phyloP scores from a whole-genome alignment of 164 flowering plant species.

The Vitis labrusca region DNA sequence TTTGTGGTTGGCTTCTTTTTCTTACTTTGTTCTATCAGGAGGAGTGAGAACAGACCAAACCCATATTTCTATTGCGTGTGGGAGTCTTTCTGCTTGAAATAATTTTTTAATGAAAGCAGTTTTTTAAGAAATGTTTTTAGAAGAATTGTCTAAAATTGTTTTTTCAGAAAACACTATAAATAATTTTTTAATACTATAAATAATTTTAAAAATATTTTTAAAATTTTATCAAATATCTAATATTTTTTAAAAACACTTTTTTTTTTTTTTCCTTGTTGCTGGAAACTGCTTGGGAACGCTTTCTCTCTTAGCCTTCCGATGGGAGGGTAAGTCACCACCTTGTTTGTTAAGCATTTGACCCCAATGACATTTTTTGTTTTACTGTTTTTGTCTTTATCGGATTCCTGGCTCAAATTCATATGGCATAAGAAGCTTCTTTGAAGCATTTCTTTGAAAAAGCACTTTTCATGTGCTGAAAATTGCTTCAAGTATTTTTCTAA shows the following conservation, averaged over 20 bases:
- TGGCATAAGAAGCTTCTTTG: slow-evolving; percentile 53
- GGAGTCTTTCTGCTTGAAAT: too few species aligned
- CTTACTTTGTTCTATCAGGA: slow-evolving; percentile 22
- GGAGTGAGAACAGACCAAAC: slow-evolving; percentile 16
- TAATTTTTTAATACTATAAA: too few species aligned
- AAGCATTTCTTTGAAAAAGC: too few species aligned
- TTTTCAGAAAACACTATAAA: too few species aligned
- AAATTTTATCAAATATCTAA: too few species aligned
- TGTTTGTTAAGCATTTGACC: slow-evolving; percentile 75
- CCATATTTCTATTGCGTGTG: slow-evolving; percentile 30
- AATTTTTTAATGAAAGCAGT: too few species aligned
- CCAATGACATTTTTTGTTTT: slow-evolving; percentile 67
- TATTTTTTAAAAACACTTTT: too few species aligned
- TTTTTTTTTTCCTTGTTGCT: slow-evolving; percentile 67
- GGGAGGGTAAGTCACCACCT: slow-evolving; percentile 25
- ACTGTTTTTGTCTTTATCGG: slow-evolving; percentile 18
- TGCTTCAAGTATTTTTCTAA: too few species aligned
- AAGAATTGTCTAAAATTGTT: too few species aligned
- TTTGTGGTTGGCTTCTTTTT: slow-evolving; percentile 47
- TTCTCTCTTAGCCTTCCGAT: slow-evolving; percentile 33
- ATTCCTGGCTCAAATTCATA: slow-evolving; percentile 52
- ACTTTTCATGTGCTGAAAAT: too few species aligned
- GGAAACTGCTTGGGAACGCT: slow-evolving; percentile 39
- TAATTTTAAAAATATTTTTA: too few species aligned
- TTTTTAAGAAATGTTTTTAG: too few species aligned